These are phyloP conservation scores for Yarrowia osloensis DNA, from an alignment of 805 yeast species.

Conservation along the genomic window DNA sequence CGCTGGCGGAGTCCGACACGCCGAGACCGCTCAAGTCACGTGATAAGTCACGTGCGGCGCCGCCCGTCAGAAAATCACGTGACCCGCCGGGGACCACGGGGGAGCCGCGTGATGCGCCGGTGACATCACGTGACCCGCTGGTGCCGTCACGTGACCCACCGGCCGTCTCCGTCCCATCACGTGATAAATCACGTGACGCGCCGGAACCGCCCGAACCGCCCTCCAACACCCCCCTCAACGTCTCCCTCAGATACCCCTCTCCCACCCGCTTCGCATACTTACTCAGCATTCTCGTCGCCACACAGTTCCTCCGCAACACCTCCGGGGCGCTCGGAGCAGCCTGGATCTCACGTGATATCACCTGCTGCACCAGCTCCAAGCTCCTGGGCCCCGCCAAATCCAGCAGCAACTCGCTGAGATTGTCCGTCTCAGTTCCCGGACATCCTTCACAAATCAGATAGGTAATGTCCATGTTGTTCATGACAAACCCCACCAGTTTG, in stretches of 20 bases:
- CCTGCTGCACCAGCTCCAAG: conserved; percentile 50
- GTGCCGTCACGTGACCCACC: too few species aligned
- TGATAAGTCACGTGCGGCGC: neutral
- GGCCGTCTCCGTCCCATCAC: too few species aligned
- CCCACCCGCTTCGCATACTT: conserved; percentile 72
- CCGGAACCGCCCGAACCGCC: neutral
- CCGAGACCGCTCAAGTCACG: neutral
- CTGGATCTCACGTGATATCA: conserved; percentile 64
- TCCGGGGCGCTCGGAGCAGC: conserved; percentile 65
- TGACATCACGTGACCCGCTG: too few species aligned
- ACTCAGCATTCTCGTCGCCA: conserved; percentile 75
- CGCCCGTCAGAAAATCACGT: neutral
- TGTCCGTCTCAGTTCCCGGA: conserved; percentile 68
- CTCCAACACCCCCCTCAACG: conserved; percentile 66
- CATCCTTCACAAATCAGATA: conserved; percentile 62
- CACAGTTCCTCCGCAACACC: conserved; percentile 76
- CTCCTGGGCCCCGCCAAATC: conserved; percentile 50
- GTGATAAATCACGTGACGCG: neutral
- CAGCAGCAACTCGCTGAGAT: conserved; percentile 65
- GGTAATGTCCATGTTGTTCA: conserved; percentile 43
- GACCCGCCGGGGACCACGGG: too few species aligned
- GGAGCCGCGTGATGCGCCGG: too few species aligned
- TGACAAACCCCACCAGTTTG: conserved; percentile 36
- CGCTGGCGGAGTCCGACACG: neutral
- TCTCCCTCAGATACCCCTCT: conserved; percentile 53